Conservation (phyloP, 2,329 filamentous ascomycete genomes). For the Pseudomassariella vexata region DNA sequence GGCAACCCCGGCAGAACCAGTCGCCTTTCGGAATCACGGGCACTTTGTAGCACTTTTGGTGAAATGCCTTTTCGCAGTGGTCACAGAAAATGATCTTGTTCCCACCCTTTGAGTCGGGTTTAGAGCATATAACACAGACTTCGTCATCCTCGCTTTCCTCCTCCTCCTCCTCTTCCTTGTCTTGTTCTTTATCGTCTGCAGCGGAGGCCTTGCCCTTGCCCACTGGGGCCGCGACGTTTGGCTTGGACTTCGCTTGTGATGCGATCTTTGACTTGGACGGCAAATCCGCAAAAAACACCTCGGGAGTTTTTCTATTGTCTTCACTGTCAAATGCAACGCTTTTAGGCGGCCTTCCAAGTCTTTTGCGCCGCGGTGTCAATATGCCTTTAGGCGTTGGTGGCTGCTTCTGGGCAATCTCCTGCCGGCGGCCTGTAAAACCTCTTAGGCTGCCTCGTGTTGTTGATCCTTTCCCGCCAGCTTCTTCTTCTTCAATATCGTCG, state of each 20-base stretch:
- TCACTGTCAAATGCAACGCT: constrained; percentile 47
- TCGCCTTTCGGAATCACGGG: constrained; percentile 54
- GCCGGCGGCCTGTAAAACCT: too few species aligned
- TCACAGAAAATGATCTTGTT: constrained; percentile 63
- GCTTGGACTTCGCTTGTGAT: too few species aligned
- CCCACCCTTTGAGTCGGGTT: constrained; percentile 49
- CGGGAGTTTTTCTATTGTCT: constrained; percentile 24
- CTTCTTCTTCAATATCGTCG: not conserved
- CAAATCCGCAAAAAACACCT: constrained; percentile 48
- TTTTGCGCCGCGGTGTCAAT: constrained; percentile 46
- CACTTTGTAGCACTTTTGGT: constrained; percentile 56
- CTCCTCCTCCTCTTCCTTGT: constrained; percentile 16
- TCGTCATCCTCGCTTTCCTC: constrained; percentile 42
- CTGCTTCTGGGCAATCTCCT: too few species aligned
- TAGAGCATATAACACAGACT: constrained; percentile 51
- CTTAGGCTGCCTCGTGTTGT: too few species aligned
- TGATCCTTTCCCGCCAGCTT: too few species aligned
- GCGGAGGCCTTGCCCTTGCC: constrained; percentile 11
- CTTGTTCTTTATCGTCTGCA: constrained; percentile 10
- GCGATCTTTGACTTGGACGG: constrained; percentile 31
- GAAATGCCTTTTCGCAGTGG: constrained; percentile 55
- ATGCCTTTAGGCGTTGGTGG: constrained; percentile 45
- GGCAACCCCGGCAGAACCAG: constrained; percentile 56
- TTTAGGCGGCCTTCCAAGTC: constrained; percentile 36
- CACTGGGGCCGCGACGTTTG: constrained; percentile 15